Conservation (phyloP, 2,329 filamentous ascomycete genomes). For the Leptographium procerum region DNA sequence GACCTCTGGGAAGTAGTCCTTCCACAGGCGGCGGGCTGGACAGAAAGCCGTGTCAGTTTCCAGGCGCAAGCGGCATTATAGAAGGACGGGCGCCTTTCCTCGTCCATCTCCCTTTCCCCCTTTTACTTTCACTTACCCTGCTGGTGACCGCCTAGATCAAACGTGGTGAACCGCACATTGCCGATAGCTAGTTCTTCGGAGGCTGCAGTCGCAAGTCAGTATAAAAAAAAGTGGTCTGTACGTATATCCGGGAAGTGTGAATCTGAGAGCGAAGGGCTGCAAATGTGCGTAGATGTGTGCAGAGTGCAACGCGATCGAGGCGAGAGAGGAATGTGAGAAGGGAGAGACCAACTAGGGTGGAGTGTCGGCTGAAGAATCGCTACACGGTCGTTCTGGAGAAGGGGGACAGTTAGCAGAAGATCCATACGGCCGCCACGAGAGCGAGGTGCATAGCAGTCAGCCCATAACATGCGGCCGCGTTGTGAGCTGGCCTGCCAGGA, state of each 20-base stretch:
- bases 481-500: not conserved
- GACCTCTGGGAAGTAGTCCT: conserved; percentile 94
- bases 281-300: too few species aligned
- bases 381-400: conserved; percentile 70
- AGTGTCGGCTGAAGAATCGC: conserved; percentile 83
- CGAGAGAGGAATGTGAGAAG: not conserved
- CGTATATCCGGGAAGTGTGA: too few species aligned
- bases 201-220: conserved; percentile 32
- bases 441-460: too few species aligned
- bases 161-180: conserved; percentile 89
- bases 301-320: not conserved
- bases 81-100: not conserved
- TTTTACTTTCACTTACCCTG: conserved; percentile 49
- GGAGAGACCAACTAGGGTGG: conserved; percentile 62
- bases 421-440: not conserved
- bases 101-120: not conserved
- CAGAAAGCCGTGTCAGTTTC: not conserved
- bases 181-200: conserved; percentile 89
- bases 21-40: conserved; percentile 81
- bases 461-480: too few species aligned
- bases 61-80: not conserved
- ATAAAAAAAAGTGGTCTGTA: not conserved
- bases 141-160: conserved; percentile 86
- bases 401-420: not conserved
- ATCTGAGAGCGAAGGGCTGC: too few species aligned